Percentiles rank a stretch among this genome's conserved stretches.
phyloP scores from a whole-genome alignment of 257 asterid genomes.

The Gynochthodes officinalis region DNA sequence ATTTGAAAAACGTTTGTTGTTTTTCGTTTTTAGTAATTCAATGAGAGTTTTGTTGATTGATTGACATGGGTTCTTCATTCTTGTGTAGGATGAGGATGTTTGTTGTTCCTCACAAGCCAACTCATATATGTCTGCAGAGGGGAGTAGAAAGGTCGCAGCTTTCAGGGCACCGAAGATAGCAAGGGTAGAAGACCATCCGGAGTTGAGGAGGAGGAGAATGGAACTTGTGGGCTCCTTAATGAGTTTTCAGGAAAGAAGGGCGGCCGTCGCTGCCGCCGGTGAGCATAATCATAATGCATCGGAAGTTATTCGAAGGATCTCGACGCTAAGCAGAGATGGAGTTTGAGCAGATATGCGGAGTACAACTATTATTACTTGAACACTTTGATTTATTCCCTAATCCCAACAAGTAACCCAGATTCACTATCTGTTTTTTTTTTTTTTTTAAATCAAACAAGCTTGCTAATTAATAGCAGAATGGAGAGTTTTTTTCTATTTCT shows the following conservation, averaged over 20 bases:
- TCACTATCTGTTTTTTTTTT: neutral
- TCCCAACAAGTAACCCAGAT: neutral
- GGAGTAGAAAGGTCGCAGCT: neutral
- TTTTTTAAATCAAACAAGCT: neutral
- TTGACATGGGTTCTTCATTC: neutral
- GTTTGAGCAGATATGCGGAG: neutral
- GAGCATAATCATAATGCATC: constrained; percentile 6
- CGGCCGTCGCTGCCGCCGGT: neutral
- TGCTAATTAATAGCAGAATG: neutral
- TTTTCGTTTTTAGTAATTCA: neutral
- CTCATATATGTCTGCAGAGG: neutral
- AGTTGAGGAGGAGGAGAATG: neutral
- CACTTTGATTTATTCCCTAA: neutral
- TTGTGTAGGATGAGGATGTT: constrained; percentile 19
- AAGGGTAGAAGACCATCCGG: constrained; percentile 5
- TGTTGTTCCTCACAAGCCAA: constrained; percentile 20
- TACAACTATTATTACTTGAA: neutral
- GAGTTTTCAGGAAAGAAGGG: constrained; percentile 13
- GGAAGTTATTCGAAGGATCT: constrained; percentile 13
- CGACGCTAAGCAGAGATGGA: constrained; percentile 10
- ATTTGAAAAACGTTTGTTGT: neutral
- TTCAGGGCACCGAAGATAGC: constrained; percentile 11
- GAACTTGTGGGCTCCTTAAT: neutral
- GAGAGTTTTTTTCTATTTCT: neutral
- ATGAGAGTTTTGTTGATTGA: neutral